Evolutionary conservation across 2,329 filamentous ascomycete species (phyloP).

Genomic region (Ampelomyces quisqualis): DNA sequence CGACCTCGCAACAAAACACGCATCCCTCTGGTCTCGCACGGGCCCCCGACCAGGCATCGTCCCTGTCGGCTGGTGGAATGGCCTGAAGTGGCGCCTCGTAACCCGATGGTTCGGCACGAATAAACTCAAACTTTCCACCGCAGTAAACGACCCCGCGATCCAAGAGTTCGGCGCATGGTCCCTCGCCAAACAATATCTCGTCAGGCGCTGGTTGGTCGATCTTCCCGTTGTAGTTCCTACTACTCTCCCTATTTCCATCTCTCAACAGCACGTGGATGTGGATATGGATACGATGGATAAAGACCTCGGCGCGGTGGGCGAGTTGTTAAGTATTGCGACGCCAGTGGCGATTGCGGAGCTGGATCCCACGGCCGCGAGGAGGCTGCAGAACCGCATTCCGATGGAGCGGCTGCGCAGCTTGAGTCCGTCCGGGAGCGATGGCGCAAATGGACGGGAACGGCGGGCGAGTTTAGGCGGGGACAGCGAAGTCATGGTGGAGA

Average conservation of each 20-base stretch:
- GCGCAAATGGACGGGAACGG: constrained; percentile 13
- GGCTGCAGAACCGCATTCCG: constrained; percentile 21
- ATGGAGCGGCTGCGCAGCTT: constrained; percentile 31
- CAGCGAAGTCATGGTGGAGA: constrained; percentile 45
- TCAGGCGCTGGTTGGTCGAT: constrained; percentile 45
- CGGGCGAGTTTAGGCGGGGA: constrained; percentile 22
- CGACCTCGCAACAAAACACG: constrained; percentile 49
- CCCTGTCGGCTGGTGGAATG: constrained; percentile 42
- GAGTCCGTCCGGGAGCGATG: constrained; percentile 36
- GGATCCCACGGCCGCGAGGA: constrained; percentile 39
- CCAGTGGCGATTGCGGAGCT: constrained; percentile 42
- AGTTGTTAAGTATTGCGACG: constrained; percentile 39
- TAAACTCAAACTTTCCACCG: constrained; percentile 42
- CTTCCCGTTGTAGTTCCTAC: constrained; percentile 25
- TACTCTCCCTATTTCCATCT: neutral
- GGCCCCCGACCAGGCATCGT: constrained; percentile 49
- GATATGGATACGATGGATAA: constrained; percentile 9
- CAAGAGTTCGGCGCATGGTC: constrained; percentile 46
- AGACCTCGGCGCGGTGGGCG: constrained; percentile 34
- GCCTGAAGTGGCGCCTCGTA: constrained; percentile 53
- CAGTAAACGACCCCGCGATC: constrained; percentile 32
- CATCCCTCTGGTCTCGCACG: constrained; percentile 51
- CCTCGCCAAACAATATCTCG: constrained; percentile 44
- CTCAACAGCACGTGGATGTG: constrained; percentile 1
- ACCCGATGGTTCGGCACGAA: constrained; percentile 49